Evolutionary conservation across 176 grass and related monocot species (phyloP), one percentile per base, ranked within the genome.

Genomic region (Raddia distichophylla): DNA sequence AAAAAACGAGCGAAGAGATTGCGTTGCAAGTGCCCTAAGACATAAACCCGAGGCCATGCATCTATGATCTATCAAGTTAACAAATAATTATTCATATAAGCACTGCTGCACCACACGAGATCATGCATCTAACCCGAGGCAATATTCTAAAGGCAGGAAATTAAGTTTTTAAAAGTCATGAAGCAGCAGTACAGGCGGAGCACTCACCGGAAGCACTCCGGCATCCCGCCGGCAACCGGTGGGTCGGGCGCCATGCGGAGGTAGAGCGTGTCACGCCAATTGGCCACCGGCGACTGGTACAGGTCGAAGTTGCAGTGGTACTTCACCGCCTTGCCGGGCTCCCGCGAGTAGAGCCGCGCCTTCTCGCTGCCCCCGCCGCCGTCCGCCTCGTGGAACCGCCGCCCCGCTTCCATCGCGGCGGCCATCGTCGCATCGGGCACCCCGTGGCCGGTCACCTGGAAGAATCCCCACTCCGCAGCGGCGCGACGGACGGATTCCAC

Each of bases 301-400:
- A 94, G 82, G 58, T 91, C 86, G 77, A 94, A 91, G 82, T 89
- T 91, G 80, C 88, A 91, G 57, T 82, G 16, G 62, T 94, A 91
- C 76, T 83, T 87, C 15, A 82, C 83, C 5, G 92, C 83, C 83
- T 17, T 67, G 8, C 45, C 60, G 3, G 64, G 65, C 13, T 92
- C 93, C 17, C 87, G 87, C 1, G 87, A 78, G 89, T 92, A 95
- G 53, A 95, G 64, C 45, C 74, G 49, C 37, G 86, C 80, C 89
- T 91, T 94, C 19, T 88, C 75, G 43, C 18, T 79, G 51, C 80
- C 81, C n/a, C 69, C 75, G 5, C 72, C 85, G 34, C 69, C 54
- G 27, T 73, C 13, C 1, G 64, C 62, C 20, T 87, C 90, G 54
- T 96, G 90, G 87, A 93, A 96, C 15, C 45, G 70, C 1, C 83